A percentile compares a stretch with the other conserved stretches of the same genome.
Conservation (phyloP, 805 yeast genomes). For the Ogataea wickerhamii region DNA sequence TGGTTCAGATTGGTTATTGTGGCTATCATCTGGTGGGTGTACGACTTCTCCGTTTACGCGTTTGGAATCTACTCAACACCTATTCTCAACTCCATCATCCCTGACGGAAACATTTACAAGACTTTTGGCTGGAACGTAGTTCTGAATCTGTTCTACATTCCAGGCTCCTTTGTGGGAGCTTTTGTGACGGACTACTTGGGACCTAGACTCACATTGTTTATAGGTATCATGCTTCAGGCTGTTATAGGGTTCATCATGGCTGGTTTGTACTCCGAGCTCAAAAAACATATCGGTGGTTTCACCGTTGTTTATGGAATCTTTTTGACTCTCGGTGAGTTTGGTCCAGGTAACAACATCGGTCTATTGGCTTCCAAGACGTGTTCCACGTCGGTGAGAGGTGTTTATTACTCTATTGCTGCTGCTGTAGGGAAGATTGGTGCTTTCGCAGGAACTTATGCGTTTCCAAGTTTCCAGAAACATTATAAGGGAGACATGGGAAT, state of each 20-base stretch:
- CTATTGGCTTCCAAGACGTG: conserved; percentile 80
- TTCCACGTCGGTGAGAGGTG: conserved; percentile 86
- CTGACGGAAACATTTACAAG: conserved; percentile 59
- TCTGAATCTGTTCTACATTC: conserved; percentile 80
- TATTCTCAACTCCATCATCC: conserved; percentile 57
- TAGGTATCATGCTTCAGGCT: conserved; percentile 73
- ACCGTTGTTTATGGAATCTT: conserved; percentile 88
- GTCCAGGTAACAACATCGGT: conserved; percentile 93
- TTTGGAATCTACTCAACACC: conserved; percentile 80
- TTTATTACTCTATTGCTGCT: conserved; percentile 87
- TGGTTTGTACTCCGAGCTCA: conserved; percentile 54
- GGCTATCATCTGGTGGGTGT: conserved; percentile 83
- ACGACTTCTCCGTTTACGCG: conserved; percentile 84
- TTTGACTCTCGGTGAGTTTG: conserved; percentile 84
- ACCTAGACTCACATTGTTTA: conserved; percentile 73
- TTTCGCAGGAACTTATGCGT: conserved; percentile 82
- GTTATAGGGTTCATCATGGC: conserved; percentile 83
- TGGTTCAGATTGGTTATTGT: conserved; percentile 75
- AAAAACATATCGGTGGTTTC: conserved; percentile 67
- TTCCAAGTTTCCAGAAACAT: conserved; percentile 70
- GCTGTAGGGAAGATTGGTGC: conserved; percentile 93
- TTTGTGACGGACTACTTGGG: conserved; percentile 80
- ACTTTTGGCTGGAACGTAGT: conserved; percentile 93
- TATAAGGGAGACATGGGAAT: conserved; percentile 60
- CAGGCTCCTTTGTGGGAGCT: conserved; percentile 91